Evolutionary conservation across 2,329 filamentous ascomycete genomes (phyloP).

Genomic region (Aureobasidium sp.): DNA sequence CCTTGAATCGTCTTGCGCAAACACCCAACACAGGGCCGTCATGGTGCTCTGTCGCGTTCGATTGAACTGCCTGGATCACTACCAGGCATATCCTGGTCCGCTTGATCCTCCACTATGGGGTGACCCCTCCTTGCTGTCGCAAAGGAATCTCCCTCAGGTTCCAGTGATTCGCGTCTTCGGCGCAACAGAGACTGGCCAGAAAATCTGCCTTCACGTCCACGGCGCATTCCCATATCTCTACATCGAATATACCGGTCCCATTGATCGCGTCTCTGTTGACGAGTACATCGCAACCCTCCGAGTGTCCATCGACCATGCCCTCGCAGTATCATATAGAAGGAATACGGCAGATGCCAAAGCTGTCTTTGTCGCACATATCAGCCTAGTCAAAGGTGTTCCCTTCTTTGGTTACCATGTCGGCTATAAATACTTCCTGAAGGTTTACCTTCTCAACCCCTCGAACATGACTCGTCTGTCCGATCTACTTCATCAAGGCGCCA

Average conservation of each 20-base stretch:
- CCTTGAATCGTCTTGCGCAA: not conserved
- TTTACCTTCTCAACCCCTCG: conserved; percentile 83
- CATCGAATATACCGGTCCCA: conserved; percentile 69
- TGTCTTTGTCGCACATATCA: conserved; percentile 81
- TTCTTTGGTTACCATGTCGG: conserved; percentile 96
- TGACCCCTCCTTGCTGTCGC: conserved; percentile 44
- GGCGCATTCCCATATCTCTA: conserved; percentile 96
- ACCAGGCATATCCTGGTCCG: conserved; percentile 69
- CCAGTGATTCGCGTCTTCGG: conserved; percentile 89
- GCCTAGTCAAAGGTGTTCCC: conserved; percentile 82
- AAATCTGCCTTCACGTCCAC: conserved; percentile 91
- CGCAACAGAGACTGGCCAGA: conserved; percentile 87
- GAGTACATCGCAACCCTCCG: conserved; percentile 72
- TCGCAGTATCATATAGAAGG: conserved; percentile 76
- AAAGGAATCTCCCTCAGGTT: conserved; percentile 61
- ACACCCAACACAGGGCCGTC: conserved; percentile 1
- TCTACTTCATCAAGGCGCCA: conserved; percentile 76
- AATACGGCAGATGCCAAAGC: conserved; percentile 63
- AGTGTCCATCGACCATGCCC: conserved; percentile 80
- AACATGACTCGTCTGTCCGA: conserved; percentile 85
- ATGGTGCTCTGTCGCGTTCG: conserved; percentile 55
- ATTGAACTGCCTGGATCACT: conserved; percentile 93
- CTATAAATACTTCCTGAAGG: conserved; percentile 84
- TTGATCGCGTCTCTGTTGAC: conserved; percentile 52
- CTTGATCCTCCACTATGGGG: conserved; percentile 67